Evolutionary conservation across 2,329 filamentous ascomycete genomes (phyloP).

Genomic region (Aspergillus ruber): DNA sequence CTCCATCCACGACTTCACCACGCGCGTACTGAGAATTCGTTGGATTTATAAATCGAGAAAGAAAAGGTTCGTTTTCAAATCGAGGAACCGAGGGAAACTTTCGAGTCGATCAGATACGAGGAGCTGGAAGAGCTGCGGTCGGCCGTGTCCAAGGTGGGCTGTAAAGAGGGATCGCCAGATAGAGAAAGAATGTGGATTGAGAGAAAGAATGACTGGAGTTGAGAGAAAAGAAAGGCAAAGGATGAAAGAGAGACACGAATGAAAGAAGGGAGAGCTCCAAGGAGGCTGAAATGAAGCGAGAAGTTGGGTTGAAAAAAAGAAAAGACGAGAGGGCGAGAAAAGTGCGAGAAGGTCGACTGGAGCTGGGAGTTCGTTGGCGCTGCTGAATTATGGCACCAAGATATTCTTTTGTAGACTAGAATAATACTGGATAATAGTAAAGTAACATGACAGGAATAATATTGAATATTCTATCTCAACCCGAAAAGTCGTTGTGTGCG

Average conservation of each 20-base stretch:
- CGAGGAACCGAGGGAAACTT: background rate
- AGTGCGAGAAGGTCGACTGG: conserved; percentile 1
- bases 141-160: conserved; percentile 5
- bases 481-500: too few relatives aligned
- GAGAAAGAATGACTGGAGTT: conserved; percentile 7
- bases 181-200: conserved; percentile 5
- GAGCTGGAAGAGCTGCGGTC: conserved; percentile 4
- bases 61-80: background rate
- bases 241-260: conserved; percentile 1
- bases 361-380: conserved; percentile 2
- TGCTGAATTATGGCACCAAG: background rate
- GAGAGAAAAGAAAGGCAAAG: conserved; percentile 2
- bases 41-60: background rate
- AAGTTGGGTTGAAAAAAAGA: conserved; percentile 1
- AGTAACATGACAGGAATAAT: too few relatives aligned
- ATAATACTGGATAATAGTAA: too few relatives aligned
- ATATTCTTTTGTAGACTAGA: too few relatives aligned
- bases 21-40: background rate
- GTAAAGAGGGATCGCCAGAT: conserved; percentile 4
- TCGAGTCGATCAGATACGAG: conserved; percentile 1
- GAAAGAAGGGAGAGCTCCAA: too few relatives aligned
- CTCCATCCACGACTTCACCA: background rate
- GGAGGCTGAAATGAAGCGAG: conserved; percentile 1
- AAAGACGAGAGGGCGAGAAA: background rate
- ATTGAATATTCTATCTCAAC: too few relatives aligned